Base-by-base conservation (phyloP, 176 grass and related monocot genomes). In the Leersia perrieri region DNA sequence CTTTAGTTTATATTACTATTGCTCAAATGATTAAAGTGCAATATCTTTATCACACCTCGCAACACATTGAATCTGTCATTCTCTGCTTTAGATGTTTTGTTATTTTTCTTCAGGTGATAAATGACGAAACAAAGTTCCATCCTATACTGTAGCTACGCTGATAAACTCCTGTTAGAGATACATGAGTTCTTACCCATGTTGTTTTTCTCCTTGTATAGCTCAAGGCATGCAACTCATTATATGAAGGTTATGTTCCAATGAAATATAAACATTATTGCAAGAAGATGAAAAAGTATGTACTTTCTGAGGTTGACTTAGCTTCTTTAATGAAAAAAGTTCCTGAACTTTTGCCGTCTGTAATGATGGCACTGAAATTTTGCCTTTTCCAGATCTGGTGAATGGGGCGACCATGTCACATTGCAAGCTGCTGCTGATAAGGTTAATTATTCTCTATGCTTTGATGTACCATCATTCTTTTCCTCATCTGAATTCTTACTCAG, bases 401-500 rank as follows among this genome's bases (percentile, higher is more conserved):
- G 97, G 93, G 97, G 97, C 62, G 97, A 99, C 69, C 93, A 99
- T 87, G 72, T 99, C 84, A 99, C 97, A 10, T 67, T 99, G 80
- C 97, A 99, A 82, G 93, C 97, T 45, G 93, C 97, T 82, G 93
- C 93, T 38, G 97, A 96, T 71, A 99, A 91, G 93, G 97, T 99
- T 77, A 31, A 64, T 38, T 83, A 31, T 55, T 58, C 45, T 73
- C 53, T 18, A 72, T 20, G 28, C 26, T 14, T 40, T 44, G 74
- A 18, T 63, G 15, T 70, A 79, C 16, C 16, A 60, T 32, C 28
- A 60, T 77, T 33, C 23, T 22, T 76, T 66, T 85, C 5, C 7
- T 57, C 32, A 33, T 31, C 15, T 72, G 7, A 85, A 55, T 29
- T 66, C 77, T 60, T 55, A 14, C 4, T 35, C 51, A 32, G 58